Base-by-base conservation (phyloP, 169 alveolate species). In the Babesia ovis region DNA sequence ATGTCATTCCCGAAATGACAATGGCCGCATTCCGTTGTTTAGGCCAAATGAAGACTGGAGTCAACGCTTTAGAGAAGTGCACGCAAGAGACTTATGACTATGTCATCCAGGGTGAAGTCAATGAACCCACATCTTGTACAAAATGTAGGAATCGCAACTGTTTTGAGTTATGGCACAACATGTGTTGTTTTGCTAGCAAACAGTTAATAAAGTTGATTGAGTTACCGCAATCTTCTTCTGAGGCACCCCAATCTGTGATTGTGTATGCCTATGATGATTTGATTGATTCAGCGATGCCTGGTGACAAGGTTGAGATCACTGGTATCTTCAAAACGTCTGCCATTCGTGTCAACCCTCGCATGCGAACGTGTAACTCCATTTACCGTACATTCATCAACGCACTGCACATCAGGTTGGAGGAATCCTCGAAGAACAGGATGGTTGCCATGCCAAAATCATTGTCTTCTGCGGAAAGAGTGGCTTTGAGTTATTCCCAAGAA, bases 1-100 rank as follows among this genome's bases (percentile, higher is more conserved):
- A 95, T 69, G 90, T 98, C 25, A 90, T 95, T 39, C 99, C 99
- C 8, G 99, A 97, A 86, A 98, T 98, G 98, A 94, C 97, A 32
- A 94, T 93, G 88, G 99, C 99, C 1, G 95, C 94, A 27, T 98
- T 98, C 83, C 90, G 94, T 74, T 98, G 99, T 62, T 93, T 94
- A 2, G 95, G 96, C 9, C 92, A 95, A 57, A 84, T 82, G 67
- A 85, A 89, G 68, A 70, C 71, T 72, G 93, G 89, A 53, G 72
- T 85, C 69, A 90, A 81, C 86, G 84, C 83, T 71, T 85, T 81
- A 53, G 88, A 86, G 61, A 87, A 90, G 59, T 94, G 97, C 71
- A 91, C 90, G n/a, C 92, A 92, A 54, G 94, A 86, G 62, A 94
- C 90, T 41, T 91, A 94, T 55, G 92, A 86, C 4, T 86, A 93